Percentiles rank a stretch among this genome's conserved stretches.
phyloP scores from a whole-genome alignment of 1,139 yeast species.

The Yamadazyma atlantica region DNA sequence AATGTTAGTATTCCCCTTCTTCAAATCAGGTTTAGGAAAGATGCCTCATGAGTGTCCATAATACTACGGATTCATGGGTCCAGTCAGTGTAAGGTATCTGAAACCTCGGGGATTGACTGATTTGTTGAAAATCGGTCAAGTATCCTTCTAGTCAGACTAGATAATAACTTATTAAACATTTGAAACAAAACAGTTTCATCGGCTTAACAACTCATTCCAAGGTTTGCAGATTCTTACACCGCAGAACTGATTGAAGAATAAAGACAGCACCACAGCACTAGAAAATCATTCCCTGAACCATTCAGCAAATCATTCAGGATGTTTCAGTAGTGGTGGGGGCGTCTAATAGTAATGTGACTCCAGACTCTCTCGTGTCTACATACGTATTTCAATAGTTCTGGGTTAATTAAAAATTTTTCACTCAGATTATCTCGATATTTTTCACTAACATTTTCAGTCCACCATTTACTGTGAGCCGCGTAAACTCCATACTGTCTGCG shows the following conservation, averaged over 20 bases:
- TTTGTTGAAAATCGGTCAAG: conserved; percentile 6
- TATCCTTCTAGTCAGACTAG: not conserved
- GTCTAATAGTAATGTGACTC: too few relatives aligned
- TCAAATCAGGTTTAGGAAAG: conserved; percentile 4
- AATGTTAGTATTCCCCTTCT: conserved; percentile 10
- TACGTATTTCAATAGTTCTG: too few relatives aligned
- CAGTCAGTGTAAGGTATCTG: conserved; percentile 14
- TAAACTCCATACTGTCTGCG: not conserved
- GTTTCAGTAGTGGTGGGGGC: too few relatives aligned
- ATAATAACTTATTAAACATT: conserved; percentile 3
- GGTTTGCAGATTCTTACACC: conserved; percentile 18
- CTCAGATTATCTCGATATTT: too few relatives aligned
- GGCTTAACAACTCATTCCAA: conserved; percentile 15
- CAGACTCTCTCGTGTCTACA: too few relatives aligned
- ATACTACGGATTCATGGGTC: conserved; percentile 14
- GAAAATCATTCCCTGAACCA: too few relatives aligned
- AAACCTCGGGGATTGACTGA: conserved; percentile 8
- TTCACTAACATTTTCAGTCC: too few relatives aligned
- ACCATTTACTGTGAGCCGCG: too few relatives aligned
- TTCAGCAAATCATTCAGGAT: too few relatives aligned
- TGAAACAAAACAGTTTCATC: not conserved
- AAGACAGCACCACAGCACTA: too few relatives aligned
- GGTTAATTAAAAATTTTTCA: too few relatives aligned
- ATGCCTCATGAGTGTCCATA: conserved; percentile 17
- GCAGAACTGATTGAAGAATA: conserved; percentile 1